Base-by-base conservation (phyloP, 805 yeast species). In the Groenewaldozyma tartarivorans region DNA sequence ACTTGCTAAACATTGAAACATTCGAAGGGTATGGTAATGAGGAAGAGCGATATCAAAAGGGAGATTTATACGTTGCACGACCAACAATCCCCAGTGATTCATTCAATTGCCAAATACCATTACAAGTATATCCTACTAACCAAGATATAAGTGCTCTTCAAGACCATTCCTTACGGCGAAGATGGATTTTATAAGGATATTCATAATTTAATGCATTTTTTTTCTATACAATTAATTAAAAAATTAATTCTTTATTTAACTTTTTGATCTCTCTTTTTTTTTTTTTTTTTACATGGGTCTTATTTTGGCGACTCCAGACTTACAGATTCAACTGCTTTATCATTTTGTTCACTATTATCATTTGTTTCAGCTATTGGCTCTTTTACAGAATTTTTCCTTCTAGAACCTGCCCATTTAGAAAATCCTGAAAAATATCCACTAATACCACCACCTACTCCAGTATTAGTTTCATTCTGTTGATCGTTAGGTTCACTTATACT, bases 61-160 rank as follows among this genome's bases (percentile, higher is more conserved):
- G 38, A 11, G 36, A 33, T 11, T 38, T 43, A 34, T 42, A 39
- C 31, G 33, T 44, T 20, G 49, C 50, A 13, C 44, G 38, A 6
- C 48, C 47, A 6, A 40, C 40, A 13, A 26, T 55, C 13, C 36
- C 32, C 3, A 48, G 52, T 31, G 56, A 54, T 33, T 45, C 51
- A 16, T 53, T 74, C 43, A 53, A 58, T 6, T 68, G 72, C 39
- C 58, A 67, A 32, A 51, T 74, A 4, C 77, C 78, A 1, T 30
- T 74, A 1, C 54, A 58, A 19, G 61, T 74, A 1, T 47, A 71
- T 15, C 75, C 77, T 1, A 56, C 72, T 3, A 61, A 67, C 29
- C 61, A 63, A 33, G 70, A 66, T 45, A 66, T 70, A 45, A 74
- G 74, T 30, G 78, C 77, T 5, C 62, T 72, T 57, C 59, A 48